phyloP scores from a whole-genome alignment of 768 basidiomycete genomes.

The Filobasidium floriforme region DNA sequence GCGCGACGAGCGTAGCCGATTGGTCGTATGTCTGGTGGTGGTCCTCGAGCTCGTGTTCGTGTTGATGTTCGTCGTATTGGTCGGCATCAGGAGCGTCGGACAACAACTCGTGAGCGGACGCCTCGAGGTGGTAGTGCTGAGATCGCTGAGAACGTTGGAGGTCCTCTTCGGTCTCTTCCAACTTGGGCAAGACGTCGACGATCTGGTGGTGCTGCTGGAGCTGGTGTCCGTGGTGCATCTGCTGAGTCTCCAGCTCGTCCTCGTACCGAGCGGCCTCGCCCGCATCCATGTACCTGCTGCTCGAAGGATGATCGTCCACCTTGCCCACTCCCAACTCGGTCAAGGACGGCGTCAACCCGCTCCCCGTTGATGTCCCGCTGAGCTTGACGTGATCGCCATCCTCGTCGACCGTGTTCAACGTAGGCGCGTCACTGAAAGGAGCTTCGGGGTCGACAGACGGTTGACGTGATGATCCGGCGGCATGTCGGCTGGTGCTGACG shows the following conservation, averaged over 20 bases:
- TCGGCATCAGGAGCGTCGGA: conserved; percentile 48
- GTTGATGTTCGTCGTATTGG: conserved; percentile 27
- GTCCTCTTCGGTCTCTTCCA: conserved; percentile 33
- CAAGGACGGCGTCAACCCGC: conserved; percentile 24
- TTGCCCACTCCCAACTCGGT: conserved; percentile 23
- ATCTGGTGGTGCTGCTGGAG: conserved; percentile 40
- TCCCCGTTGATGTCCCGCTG: conserved; percentile 1
- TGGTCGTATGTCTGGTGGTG: conserved; percentile 11
- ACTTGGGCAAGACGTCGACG: conserved; percentile 41
- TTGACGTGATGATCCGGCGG: conserved; percentile 1
- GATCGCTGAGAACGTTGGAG: background rate
- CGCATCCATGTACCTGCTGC: conserved; percentile 11
- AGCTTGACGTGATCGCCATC: background rate
- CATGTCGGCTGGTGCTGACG: background rate
- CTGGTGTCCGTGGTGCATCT: conserved; percentile 51
- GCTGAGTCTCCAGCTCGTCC: no score
- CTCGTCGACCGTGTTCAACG: conserved; percentile 1
- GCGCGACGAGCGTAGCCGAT: background rate
- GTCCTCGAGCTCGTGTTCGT: conserved; percentile 40
- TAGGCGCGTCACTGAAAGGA: background rate
- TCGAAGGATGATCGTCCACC: conserved; percentile 51
- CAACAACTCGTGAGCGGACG: conserved; percentile 9
- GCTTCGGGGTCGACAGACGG: background rate
- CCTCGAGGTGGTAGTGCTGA: background rate
- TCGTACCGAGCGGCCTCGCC: background rate